A percentile compares a stretch with the other conserved stretches of the same genome.
These are phyloP conservation scores for Chalciporus pseudorubinellus DNA, from an alignment of 768 basidiomycete genomes.

Conservation along the genomic window DNA sequence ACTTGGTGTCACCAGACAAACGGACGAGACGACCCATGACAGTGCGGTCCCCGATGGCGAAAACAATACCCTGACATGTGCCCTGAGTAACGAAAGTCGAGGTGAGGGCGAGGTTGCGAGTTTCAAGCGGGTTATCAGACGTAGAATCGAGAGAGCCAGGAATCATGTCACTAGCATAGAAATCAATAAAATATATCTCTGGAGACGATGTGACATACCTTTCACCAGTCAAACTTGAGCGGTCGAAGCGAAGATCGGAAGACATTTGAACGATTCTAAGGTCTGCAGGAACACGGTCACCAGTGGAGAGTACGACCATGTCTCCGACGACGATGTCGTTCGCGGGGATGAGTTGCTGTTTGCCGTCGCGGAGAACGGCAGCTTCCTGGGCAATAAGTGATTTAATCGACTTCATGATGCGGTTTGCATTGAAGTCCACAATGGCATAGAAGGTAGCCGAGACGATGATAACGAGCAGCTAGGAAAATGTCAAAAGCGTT, in stretches of 20 bases:
- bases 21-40: constrained; percentile 56
- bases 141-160: constrained; percentile 45
- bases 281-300: constrained; percentile 60
- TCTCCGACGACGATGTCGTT: constrained; percentile 60
- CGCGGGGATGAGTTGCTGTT: constrained; percentile 45
- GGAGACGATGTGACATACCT: constrained; percentile 24
- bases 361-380: constrained; percentile 50
- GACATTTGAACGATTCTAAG: constrained; percentile 52
- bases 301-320: constrained; percentile 49
- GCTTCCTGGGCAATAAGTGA: constrained; percentile 60
- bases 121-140: constrained; percentile 49
- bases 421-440: constrained; percentile 48
- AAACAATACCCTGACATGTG: constrained; percentile 39
- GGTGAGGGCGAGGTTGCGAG: constrained; percentile 47
- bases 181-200: neutral
- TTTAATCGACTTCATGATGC: constrained; percentile 56
- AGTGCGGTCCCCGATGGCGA: constrained; percentile 43
- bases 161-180: constrained; percentile 37
- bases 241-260: constrained; percentile 51
- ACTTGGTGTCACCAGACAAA: constrained; percentile 46
- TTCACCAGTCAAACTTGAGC: constrained; percentile 53
- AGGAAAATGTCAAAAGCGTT: constrained; percentile 8
- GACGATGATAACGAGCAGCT: constrained; percentile 43
- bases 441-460: constrained; percentile 48
- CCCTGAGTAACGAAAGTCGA: constrained; percentile 44